phyloP scores from a whole-genome alignment of 2,329 filamentous ascomycete genomes.

The Hirsutella thompsonii region DNA sequence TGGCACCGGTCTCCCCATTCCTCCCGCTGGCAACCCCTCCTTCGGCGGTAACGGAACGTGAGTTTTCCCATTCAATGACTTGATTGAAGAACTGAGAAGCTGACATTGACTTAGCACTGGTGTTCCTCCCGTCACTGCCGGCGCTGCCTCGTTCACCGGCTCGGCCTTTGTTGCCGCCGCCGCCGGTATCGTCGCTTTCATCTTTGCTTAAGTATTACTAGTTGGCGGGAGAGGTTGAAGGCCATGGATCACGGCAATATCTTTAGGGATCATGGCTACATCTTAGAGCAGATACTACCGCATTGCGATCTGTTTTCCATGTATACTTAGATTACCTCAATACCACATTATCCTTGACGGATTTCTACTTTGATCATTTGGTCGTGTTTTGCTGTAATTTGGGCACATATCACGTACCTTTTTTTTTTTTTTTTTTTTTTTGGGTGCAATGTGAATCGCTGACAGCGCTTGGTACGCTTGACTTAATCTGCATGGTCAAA shows the following conservation, averaged over 20 bases:
- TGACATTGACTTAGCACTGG: constrained; percentile 10
- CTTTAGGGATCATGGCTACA: constrained; percentile 19
- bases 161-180: constrained; percentile 40
- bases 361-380: too few species aligned
- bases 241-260: constrained; percentile 24
- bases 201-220: constrained; percentile 37
- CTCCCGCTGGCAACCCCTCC: constrained; percentile 25
- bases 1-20: constrained; percentile 16
- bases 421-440: too few species aligned
- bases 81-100: neutral
- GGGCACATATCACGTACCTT: too few species aligned
- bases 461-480: too few species aligned
- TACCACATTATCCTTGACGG: constrained; percentile 16
- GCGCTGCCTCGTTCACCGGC: constrained; percentile 38
- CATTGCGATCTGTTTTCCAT: constrained; percentile 17
- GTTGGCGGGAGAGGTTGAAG: constrained; percentile 21
- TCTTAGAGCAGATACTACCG: constrained; percentile 3
- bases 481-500: too few species aligned
- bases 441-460: too few species aligned
- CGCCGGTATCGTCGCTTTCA: constrained; percentile 39
- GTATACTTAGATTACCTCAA: constrained; percentile 25
- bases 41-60: constrained; percentile 17
- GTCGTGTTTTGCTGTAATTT: too few species aligned
- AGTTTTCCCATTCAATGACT: constrained; percentile 2
- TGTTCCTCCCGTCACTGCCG: constrained; percentile 30